Conservation (phyloP, 345 rosid species). For the Citrus cavaleriei region DNA sequence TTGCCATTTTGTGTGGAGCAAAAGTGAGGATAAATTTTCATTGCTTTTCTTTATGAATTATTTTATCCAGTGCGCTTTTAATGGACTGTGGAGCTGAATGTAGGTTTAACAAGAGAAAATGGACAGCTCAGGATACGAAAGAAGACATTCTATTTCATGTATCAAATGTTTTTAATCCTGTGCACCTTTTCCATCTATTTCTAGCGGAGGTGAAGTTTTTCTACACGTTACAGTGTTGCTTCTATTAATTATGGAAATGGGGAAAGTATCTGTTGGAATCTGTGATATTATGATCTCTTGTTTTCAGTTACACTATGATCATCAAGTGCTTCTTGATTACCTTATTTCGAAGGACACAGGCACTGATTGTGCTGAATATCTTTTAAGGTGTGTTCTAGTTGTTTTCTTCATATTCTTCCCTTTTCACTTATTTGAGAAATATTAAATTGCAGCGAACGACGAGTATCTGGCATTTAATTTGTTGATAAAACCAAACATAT, state of each 20-base stretch:
- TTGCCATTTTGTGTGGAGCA: conserved; percentile 35
- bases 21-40: conserved; percentile 40
- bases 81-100: conserved; percentile 10
- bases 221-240: not conserved
- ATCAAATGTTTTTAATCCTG: conserved; percentile 58
- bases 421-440: not conserved
- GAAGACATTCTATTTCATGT: conserved; percentile 35
- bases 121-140: conserved; percentile 26
- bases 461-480: not conserved
- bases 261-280: not conserved
- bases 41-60: conserved; percentile 13
- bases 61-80: not conserved
- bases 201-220: conserved; percentile 62
- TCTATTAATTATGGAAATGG: not conserved
- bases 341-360: conserved; percentile 82
- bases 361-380: conserved; percentile 71
- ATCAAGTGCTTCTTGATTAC: conserved; percentile 91
- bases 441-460: not conserved
- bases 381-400: conserved; percentile 53
- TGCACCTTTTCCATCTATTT: conserved; percentile 63
- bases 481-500: not conserved
- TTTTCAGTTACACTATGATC: conserved; percentile 76
- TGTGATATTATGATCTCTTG: conserved; percentile 9
- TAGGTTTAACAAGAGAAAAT: conserved; percentile 40
- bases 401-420: conserved; percentile 2